Base-by-base conservation (phyloP, 2,329 filamentous ascomycete species). In the Talaromyces pinophilus region DNA sequence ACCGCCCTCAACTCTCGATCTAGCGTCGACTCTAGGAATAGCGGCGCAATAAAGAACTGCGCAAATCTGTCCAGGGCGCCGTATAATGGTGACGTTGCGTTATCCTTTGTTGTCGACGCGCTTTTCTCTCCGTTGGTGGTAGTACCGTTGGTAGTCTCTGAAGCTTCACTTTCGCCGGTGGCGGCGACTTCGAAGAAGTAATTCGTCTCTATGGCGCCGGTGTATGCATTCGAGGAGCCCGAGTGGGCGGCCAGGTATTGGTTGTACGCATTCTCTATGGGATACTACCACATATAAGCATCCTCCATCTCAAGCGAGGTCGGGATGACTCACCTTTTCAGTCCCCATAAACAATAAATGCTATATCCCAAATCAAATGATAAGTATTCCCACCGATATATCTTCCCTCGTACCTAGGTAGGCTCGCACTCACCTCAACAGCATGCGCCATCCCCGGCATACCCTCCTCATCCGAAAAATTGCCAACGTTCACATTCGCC, bases 291-390 rank as follows among this genome's bases (percentile, higher is more conserved):
- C 30, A 46, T 57, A 48, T 57, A 11, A 57, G 54, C 33, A 22
- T 13, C 11, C 7, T 40, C n/a, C 25, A 17, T 7, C n/a, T 22
- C 10, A 2, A 11, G 33, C 5, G 2, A 25, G 11, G 25, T 64
- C 35, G 28, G 11, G 38, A 48, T 62, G 28, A 70, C 78, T 69
- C 77, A 89, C 88, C 84, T 98, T 99, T 79, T 97, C 90, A 7
- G 95, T 99, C 60, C 95, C 95, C 95, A 99, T 98, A 82, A 99
- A 99, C 28, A 99, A 83, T 70, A 97, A 82, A 85, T 97, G 94
- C 83, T 66, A 59, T 30, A 3, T 28, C 28, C 13, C 10, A 46
- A 17, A 25, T 6, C 1, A 25, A n/a, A 19, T 10, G 7, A 50
- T 66, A 3, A 60, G 52, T 60, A 48, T 59, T 38, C 5, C 38